Evolutionary conservation across 805 yeast genomes (phyloP).

Genomic region (Saturnispora besseyi): DNA sequence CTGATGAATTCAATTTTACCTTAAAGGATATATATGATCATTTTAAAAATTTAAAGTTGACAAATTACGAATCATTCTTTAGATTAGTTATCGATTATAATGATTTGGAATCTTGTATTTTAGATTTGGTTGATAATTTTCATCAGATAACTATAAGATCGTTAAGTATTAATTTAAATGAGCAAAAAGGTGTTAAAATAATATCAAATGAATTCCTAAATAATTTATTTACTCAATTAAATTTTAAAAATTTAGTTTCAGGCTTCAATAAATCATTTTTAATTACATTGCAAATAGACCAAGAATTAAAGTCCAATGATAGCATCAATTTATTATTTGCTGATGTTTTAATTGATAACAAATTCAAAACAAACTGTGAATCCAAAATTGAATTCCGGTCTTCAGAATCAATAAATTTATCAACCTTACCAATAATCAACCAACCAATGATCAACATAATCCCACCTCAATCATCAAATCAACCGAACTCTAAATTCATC

Average conservation of each 20-base stretch:
- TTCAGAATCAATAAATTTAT: not conserved
- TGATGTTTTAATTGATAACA: not conserved
- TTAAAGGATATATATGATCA: slow-evolving; percentile 17
- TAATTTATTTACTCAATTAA: not conserved
- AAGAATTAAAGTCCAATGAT: not conserved
- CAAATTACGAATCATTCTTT: not conserved
- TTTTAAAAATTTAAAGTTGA: slow-evolving; percentile 10
- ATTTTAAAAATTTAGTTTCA: slow-evolving; percentile 16
- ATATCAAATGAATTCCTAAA: not conserved
- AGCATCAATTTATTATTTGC: not conserved
- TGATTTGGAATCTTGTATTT: not conserved
- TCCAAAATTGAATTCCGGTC: slow-evolving; percentile 2
- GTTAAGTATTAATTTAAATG: slow-evolving; percentile 13
- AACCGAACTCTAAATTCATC: slow-evolving; percentile 29
- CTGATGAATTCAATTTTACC: slow-evolving; percentile 18
- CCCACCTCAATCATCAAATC: slow-evolving; percentile 20
- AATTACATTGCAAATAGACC: slow-evolving; percentile 14
- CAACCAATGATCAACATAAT: slow-evolving; percentile 12
- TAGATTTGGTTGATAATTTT: not conserved
- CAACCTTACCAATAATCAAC: not conserved
- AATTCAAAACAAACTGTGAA: not conserved
- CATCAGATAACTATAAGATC: slow-evolving; percentile 16
- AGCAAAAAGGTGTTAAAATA: slow-evolving; percentile 15
- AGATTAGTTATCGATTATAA: slow-evolving; percentile 9
- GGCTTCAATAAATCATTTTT: slow-evolving; percentile 19